phyloP scores from a whole-genome alignment of 2,329 filamentous ascomycete genomes.

The Passalora sequoiae region DNA sequence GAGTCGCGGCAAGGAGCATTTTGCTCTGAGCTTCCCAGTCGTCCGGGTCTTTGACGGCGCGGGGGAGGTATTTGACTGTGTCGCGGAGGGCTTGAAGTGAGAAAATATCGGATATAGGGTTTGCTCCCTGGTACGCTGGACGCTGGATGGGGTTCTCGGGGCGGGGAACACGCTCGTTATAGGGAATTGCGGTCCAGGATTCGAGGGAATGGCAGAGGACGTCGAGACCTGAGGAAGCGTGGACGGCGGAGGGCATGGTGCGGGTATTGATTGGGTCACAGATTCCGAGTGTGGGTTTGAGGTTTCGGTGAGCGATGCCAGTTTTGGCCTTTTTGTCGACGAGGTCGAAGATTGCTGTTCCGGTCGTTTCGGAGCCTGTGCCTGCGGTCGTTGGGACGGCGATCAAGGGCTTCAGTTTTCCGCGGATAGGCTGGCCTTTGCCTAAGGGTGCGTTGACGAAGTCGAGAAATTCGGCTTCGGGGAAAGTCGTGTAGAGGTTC shows the following conservation, averaged over 20 bases:
- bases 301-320: conserved; percentile 86
- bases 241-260: conserved; percentile 92
- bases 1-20: conserved; percentile 90
- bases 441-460: conserved; percentile 96
- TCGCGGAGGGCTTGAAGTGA: conserved; percentile 75
- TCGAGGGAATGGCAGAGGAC: conserved; percentile 94
- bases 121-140: conserved; percentile 93
- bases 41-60: conserved; percentile 79
- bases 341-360: conserved; percentile 95
- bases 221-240: conserved; percentile 85
- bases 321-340: conserved; percentile 88
- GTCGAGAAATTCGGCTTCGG: conserved; percentile 89
- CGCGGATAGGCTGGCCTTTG: conserved; percentile 70
- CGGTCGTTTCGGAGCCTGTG: conserved; percentile 89
- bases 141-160: conserved; percentile 85
- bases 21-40: conserved; percentile 89
- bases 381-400: conserved; percentile 82
- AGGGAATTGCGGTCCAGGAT: conserved; percentile 96
- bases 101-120: conserved; percentile 97
- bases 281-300: conserved; percentile 93
- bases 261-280: conserved; percentile 81
- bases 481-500: conserved; percentile 90
- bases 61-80: conserved; percentile 87
- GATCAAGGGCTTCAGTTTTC: conserved; percentile 67
- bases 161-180: conserved; percentile 74